Evolutionary conservation across 495 filamentous ascomycete genomes (phyloP).

Genomic region (Penicillium robsamsonii): DNA sequence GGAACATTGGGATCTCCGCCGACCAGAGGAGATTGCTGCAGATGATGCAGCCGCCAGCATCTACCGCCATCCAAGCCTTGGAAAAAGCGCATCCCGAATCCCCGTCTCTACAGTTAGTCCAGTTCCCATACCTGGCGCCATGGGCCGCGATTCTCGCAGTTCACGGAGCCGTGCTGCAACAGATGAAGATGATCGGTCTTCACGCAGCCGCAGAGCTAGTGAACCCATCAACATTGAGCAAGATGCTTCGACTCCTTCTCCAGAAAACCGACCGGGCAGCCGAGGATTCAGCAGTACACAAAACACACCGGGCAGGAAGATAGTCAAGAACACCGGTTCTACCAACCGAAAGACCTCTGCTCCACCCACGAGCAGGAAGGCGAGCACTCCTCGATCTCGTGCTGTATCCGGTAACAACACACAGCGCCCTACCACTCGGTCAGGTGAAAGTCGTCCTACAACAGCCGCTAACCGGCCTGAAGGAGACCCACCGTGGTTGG

Average conservation of each 20-base stretch:
- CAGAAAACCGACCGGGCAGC: conserved; percentile 42
- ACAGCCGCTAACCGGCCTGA: conserved; percentile 74
- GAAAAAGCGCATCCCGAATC: conserved; percentile 69
- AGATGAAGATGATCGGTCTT: conserved; percentile 55
- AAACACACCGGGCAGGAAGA: conserved; percentile 37
- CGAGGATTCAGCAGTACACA: conserved; percentile 33
- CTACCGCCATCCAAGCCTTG: conserved; percentile 43
- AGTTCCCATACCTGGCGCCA: conserved; percentile 55
- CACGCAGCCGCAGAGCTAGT: conserved; percentile 65
- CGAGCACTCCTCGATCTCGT: conserved; percentile 33
- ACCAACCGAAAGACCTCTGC: conserved; percentile 45
- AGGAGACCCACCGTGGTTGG: conserved; percentile 94
- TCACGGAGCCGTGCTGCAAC: conserved; percentile 56
- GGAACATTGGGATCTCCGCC: conserved; percentile 67
- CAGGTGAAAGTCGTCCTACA: conserved; percentile 56
- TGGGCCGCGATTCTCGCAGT: conserved; percentile 69
- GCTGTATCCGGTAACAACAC: conserved; percentile 37
- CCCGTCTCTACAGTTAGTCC: conserved; percentile 77
- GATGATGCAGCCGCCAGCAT: conserved; percentile 49
- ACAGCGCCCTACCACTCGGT: conserved; percentile 63
- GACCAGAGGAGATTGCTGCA: conserved; percentile 76
- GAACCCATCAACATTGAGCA: conserved; percentile 60
- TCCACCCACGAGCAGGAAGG: conserved; percentile 37
- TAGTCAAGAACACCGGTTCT: conserved; percentile 44
- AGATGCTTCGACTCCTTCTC: conserved; percentile 50